Base-by-base conservation (phyloP, 305 asterid genomes). In the Fraxinus velutina region DNA sequence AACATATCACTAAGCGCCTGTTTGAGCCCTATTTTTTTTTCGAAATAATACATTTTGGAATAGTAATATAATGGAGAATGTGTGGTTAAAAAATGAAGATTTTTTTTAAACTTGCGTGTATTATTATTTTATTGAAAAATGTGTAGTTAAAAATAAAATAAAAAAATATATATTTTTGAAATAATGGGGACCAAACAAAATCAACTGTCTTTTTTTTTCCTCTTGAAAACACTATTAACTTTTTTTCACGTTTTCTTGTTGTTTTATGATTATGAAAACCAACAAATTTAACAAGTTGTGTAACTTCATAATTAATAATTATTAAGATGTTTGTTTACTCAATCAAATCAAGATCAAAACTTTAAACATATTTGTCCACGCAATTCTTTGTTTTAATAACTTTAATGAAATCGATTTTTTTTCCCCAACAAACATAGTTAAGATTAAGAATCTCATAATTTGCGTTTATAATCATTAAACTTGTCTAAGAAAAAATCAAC, bases 341-440 rank as follows among this genome's bases (percentile, higher is more conserved):
- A 24, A 64, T 64, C 73, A 64, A 64, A 64, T 64, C 73, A 24
- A 64, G 33, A 24, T 64, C 33, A 24, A 64, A 64, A 57, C 33
- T 9, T 64, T 10, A 64, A 64, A 64, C 73, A 64, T 21, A 64
- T 24, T 24, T 64, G 73, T 64, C 73, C 33, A 64, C 73, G 34
- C 34, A 47, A 47, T 4, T 47, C 57, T 13, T 47, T 47, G 57
- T 12, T 47, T 13, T 13, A 47, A 13, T 13, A 47, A 47, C 57
- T 47, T 12, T 47, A 47, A 64, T 64, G 73, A 64, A 64, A 64
- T 22, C 5, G 6, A 22, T 33, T 33, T 33, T 36, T 36, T 36
- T 64, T n/a, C 17, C 80, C 76, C 62, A 78, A 78, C 81, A 24
- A 78, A 78, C 17, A 39, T 60, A 15, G 71, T 29, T 22, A 37